These are phyloP conservation scores for Pseudovirgaria hyperparasitica DNA, from an alignment of 2,329 filamentous ascomycete genomes.

Conservation along the genomic window DNA sequence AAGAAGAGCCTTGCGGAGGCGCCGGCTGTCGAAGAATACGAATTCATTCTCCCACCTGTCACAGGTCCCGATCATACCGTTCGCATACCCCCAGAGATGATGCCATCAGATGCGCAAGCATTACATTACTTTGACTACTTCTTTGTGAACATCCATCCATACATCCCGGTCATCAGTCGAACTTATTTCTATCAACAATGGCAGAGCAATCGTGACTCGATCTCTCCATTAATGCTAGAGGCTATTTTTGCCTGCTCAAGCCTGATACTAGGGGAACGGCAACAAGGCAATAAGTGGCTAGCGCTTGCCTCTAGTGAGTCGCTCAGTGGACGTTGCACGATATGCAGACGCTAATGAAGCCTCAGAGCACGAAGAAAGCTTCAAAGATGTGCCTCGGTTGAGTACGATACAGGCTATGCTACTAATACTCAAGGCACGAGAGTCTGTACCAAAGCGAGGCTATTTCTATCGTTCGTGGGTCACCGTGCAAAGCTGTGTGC, in stretches of 20 bases:
- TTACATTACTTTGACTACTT: slow-evolving; percentile 82
- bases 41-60: slow-evolving; percentile 56
- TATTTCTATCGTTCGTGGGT: slow-evolving; percentile 99
- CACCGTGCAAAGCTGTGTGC: slow-evolving; percentile 79
- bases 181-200: slow-evolving; percentile 78
- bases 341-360: slow-evolving; percentile 8
- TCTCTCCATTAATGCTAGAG: slow-evolving; percentile 81
- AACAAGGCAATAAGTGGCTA: slow-evolving; percentile 84
- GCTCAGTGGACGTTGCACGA: neutral
- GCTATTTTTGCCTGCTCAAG: slow-evolving; percentile 85
- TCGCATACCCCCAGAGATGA: slow-evolving; percentile 80
- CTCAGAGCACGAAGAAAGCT: slow-evolving; percentile 83
- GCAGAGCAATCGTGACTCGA: slow-evolving; percentile 66
- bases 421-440: slow-evolving; percentile 78
- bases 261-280: slow-evolving; percentile 68
- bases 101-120: slow-evolving; percentile 76
- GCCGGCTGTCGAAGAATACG: slow-evolving; percentile 59
- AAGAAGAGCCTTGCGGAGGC: slow-evolving; percentile 42
- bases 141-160: slow-evolving; percentile 83
- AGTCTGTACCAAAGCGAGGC: slow-evolving; percentile 81
- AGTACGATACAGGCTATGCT: slow-evolving; percentile 87
- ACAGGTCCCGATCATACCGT: slow-evolving; percentile 62
- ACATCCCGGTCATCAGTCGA: slow-evolving; percentile 80
- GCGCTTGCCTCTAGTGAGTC: slow-evolving; percentile 70
- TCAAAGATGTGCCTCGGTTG: slow-evolving; percentile 80